Evolutionary conservation across 352 stramenopile species (phyloP), one percentile per base, ranked within the genome.

Genomic region (Globisporangium radiosum): DNA sequence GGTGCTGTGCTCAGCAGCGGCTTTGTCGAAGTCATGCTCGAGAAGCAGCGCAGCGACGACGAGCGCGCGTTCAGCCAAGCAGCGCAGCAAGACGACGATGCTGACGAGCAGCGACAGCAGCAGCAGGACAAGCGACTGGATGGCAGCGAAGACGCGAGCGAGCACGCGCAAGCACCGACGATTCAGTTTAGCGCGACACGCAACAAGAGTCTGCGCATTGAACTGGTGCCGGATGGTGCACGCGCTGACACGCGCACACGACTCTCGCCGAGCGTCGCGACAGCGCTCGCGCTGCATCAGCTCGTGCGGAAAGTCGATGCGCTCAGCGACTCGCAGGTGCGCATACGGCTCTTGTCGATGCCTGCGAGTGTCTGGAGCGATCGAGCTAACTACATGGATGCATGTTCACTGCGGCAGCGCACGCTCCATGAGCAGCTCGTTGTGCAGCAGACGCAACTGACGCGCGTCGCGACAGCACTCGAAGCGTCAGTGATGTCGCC

Each of bases 11-110:
- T 88, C 2, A 69, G 76, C 19, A 87, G 76, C 25, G 75, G 76
- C 15, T 88, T 88, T 53, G 81, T 88, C 50, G 78, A 88, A 48
- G 71, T 87, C 2, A 86, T 88, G 76, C 68, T 88, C 47, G 74
- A 87, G 48, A 82, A 85, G 54, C 76, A 88, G 67, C 72, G 64
- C 17, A 57, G 68, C 36, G 67, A 79, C 13, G 70, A 83, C 38
- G 69, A 69, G 8, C 66, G 78, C 38, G 65, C 65, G 45, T 81
- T 73, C 47, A 76, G 59, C 40, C 59, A 73, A 53, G 62, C 57
- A 3, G 60, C 76, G 38, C 19, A 42, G 48, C 3, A 53, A 33
- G 43, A 65, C 36, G 10, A 17, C 13, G 43, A 14, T 10, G 9
- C 8, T 3, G 2, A 45, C 42, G 42, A 45, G 14, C 10, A n/a